A percentile compares a stretch with the other conserved stretches of the same genome.
These are phyloP conservation scores for Rhizopogon vulgaris DNA, from an alignment of 768 basidiomycete species.

Conservation along the genomic window DNA sequence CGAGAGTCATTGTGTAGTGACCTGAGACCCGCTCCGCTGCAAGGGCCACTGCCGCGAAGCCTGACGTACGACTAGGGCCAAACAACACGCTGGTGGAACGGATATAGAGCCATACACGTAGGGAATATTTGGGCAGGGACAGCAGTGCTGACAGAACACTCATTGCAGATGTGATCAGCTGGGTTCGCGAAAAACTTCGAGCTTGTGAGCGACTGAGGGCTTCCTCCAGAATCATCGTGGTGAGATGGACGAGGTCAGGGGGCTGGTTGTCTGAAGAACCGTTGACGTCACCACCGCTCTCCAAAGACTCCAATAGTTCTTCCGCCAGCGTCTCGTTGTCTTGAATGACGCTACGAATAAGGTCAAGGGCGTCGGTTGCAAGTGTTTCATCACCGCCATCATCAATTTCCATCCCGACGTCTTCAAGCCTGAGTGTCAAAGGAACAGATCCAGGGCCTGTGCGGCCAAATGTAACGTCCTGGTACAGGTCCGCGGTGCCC, in stretches of 20 bases:
- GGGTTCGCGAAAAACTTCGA: conserved; percentile 43
- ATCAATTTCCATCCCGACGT: conserved; percentile 68
- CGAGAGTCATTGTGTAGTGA: conserved; percentile 76
- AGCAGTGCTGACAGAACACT: conserved; percentile 76
- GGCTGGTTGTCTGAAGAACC: conserved; percentile 38
- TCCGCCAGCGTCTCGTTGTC: conserved; percentile 61
- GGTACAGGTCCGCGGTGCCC: conserved; percentile 34
- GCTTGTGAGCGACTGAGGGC: conserved; percentile 50
- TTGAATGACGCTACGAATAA: conserved; percentile 71
- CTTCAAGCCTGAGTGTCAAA: conserved; percentile 49
- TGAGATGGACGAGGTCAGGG: conserved; percentile 73
- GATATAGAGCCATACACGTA: conserved; percentile 83
- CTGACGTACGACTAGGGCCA: conserved; percentile 48
- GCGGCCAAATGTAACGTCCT: conserved; percentile 49
- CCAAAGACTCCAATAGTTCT: conserved; percentile 60
- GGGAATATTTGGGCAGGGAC: conserved; percentile 67
- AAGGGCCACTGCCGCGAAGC: conserved; percentile 61
- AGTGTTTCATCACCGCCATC: conserved; percentile 55
- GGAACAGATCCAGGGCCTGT: conserved; percentile 32
- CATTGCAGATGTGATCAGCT: conserved; percentile 74
- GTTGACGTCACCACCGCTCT: conserved; percentile 21
- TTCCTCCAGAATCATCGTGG: conserved; percentile 76
- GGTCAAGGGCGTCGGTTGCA: conserved; percentile 69
- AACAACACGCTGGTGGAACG: conserved; percentile 76
- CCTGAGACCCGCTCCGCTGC: conserved; percentile 66